phyloP scores from a whole-genome alignment of 2,329 filamentous ascomycete genomes.

The Nemania sp. region DNA sequence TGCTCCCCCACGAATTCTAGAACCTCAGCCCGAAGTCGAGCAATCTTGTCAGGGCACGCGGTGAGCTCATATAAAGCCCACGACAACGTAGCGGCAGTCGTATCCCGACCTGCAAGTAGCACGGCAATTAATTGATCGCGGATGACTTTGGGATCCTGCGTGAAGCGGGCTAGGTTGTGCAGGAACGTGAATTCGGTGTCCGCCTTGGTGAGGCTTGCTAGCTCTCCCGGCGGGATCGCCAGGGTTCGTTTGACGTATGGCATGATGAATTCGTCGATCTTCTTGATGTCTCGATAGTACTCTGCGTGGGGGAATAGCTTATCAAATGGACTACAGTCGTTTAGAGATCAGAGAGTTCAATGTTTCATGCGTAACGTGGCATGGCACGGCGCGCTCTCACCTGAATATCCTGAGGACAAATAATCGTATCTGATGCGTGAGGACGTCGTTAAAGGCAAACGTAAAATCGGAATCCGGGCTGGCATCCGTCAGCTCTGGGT shows the following conservation, averaged over 20 bases:
- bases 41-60: constrained; percentile 58
- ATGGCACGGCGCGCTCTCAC: background rate
- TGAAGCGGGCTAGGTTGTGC: constrained; percentile 73
- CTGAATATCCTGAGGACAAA: constrained; percentile 49
- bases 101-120: constrained; percentile 72
- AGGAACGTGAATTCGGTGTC: constrained; percentile 73
- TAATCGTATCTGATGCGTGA: constrained; percentile 66
- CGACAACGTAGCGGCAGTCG: constrained; percentile 67
- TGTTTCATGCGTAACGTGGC: background rate
- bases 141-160: constrained; percentile 63
- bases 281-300: constrained; percentile 63
- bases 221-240: constrained; percentile 63
- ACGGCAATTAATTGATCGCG: constrained; percentile 76
- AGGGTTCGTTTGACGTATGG: constrained; percentile 70
- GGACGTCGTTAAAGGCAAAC: constrained; percentile 69
- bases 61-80: constrained; percentile 71
- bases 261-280: constrained; percentile 70
- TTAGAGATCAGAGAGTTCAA: background rate
- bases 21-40: constrained; percentile 66
- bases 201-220: constrained; percentile 69
- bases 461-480: constrained; percentile 64
- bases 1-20: constrained; percentile 56
- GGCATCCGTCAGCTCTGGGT: constrained; percentile 15
- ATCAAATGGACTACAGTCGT: constrained; percentile 57
- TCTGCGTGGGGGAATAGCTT: constrained; percentile 58